Conservation (phyloP, 768 basidiomycete species). For the Trametes coccinea region DNA sequence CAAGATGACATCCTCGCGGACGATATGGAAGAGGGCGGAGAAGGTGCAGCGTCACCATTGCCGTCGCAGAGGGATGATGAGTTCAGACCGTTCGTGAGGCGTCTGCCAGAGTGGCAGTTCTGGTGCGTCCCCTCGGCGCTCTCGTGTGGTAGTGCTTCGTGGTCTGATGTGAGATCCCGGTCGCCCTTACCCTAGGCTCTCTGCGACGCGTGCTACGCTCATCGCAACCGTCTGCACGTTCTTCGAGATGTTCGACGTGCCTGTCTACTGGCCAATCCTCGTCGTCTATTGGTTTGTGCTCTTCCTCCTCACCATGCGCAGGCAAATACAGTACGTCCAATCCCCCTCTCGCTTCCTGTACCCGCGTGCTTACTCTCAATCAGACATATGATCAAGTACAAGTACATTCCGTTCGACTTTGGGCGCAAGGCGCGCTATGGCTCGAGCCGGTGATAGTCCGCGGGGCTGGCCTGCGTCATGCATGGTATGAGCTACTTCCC, state of each 20-base stretch:
- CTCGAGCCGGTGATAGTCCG: too few species aligned
- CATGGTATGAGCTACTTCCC: too few species aligned
- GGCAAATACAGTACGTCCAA: constrained; percentile 86
- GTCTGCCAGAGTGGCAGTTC: constrained; percentile 96
- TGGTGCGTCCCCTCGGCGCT: constrained; percentile 53
- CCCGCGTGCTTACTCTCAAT: too few species aligned
- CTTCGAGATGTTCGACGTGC: constrained; percentile 88
- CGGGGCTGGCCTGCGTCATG: too few species aligned
- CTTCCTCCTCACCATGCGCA: constrained; percentile 92
- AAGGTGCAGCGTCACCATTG: constrained; percentile 51
- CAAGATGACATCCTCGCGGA: constrained; percentile 92
- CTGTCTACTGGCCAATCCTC: constrained; percentile 99
- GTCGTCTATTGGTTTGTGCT: constrained; percentile 96
- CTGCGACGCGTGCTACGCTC: constrained; percentile 85
- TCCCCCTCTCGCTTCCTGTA: too few species aligned
- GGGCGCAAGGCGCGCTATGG: too few species aligned
- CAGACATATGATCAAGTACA: too few species aligned
- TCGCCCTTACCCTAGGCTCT: constrained; percentile 59
- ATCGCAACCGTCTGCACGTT: constrained; percentile 79
- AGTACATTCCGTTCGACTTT: too few species aligned
- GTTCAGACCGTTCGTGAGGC: constrained; percentile 93
- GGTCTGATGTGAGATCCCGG: too few species aligned
- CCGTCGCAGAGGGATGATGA: constrained; percentile 85
- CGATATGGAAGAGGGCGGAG: constrained; percentile 92
- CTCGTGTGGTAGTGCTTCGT: neutral